Evolutionary conservation across 2,329 filamentous ascomycete species (phyloP).

Genomic region (Penicillium sp.): DNA sequence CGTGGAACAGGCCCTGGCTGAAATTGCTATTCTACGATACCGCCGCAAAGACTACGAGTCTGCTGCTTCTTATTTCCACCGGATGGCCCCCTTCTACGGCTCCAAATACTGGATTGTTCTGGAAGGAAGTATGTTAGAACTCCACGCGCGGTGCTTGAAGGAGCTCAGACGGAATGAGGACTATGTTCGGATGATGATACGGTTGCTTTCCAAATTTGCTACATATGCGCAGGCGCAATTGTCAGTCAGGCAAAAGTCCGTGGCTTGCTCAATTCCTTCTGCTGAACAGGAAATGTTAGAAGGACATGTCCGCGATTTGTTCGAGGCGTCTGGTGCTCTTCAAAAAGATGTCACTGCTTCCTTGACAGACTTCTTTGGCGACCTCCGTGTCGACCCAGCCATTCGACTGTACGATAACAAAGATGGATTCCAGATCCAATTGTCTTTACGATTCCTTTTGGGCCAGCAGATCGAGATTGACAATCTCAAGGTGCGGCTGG

Average conservation of each 20-base stretch:
- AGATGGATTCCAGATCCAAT: conserved; percentile 64
- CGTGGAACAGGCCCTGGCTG: conserved; percentile 67
- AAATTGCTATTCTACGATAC: conserved; percentile 77
- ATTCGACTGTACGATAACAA: conserved; percentile 60
- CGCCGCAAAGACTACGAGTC: conserved; percentile 62
- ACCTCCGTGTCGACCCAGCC: conserved; percentile 58
- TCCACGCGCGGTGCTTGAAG: conserved; percentile 76
- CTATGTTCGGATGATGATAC: conserved; percentile 66
- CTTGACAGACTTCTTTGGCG: conserved; percentile 64
- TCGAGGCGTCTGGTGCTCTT: conserved; percentile 43
- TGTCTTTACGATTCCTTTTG: conserved; percentile 64
- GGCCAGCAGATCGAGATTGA: conserved; percentile 61
- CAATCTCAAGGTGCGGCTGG: conserved; percentile 55
- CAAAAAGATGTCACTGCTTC: conserved; percentile 58
- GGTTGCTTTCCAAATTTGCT: conserved; percentile 46
- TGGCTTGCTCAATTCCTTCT: conserved; percentile 26
- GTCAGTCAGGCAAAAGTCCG: conserved; percentile 24
- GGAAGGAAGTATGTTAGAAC: conserved; percentile 72
- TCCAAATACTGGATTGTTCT: conserved; percentile 68
- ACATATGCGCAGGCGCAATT: conserved; percentile 27
- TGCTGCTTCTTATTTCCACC: conserved; percentile 68
- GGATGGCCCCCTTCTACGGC: conserved; percentile 69
- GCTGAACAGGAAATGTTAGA: conserved; percentile 26
- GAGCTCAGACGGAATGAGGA: conserved; percentile 67
- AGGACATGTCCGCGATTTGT: conserved; percentile 35